phyloP scores from a whole-genome alignment of 805 yeast species.

The Spencermartinsiella europaea region DNA sequence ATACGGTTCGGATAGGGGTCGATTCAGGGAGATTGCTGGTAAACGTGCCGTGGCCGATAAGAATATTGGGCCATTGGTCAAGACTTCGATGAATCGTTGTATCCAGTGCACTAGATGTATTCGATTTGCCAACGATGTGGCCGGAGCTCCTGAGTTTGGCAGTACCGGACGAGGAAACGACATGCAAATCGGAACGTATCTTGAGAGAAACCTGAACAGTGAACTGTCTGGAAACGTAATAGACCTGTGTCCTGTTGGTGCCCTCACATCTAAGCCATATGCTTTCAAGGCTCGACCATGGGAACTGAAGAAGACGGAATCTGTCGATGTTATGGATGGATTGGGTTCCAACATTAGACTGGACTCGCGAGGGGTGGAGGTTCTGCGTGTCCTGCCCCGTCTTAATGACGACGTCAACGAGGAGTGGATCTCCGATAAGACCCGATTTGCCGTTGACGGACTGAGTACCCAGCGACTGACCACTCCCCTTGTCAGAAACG shows the following conservation, averaged over 20 bases:
- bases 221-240: constrained; percentile 84
- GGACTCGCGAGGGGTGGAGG: constrained; percentile 82
- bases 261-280: constrained; percentile 82
- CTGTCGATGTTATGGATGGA: constrained; percentile 79
- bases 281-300: constrained; percentile 92
- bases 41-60: constrained; percentile 89
- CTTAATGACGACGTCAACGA: constrained; percentile 81
- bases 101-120: constrained; percentile 91
- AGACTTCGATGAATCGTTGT: constrained; percentile 89
- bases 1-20: constrained; percentile 81
- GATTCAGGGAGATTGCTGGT: constrained; percentile 75
- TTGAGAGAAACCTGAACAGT: constrained; percentile 76
- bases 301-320: constrained; percentile 86
- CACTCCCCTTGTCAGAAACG: constrained; percentile 67
- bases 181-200: constrained; percentile 85
- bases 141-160: constrained; percentile 90
- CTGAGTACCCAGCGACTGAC: constrained; percentile 82
- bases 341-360: constrained; percentile 79
- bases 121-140: constrained; percentile 82
- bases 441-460: constrained; percentile 82
- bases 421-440: constrained; percentile 88
- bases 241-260: constrained; percentile 90
- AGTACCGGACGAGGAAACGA: constrained; percentile 88
- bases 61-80: constrained; percentile 83
- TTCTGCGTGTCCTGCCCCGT: constrained; percentile 81